Evolutionary conservation across 163 green algal genomes (phyloP), one percentile per base, ranked within the genome.

Genomic region (Scenedesmus sp.): DNA sequence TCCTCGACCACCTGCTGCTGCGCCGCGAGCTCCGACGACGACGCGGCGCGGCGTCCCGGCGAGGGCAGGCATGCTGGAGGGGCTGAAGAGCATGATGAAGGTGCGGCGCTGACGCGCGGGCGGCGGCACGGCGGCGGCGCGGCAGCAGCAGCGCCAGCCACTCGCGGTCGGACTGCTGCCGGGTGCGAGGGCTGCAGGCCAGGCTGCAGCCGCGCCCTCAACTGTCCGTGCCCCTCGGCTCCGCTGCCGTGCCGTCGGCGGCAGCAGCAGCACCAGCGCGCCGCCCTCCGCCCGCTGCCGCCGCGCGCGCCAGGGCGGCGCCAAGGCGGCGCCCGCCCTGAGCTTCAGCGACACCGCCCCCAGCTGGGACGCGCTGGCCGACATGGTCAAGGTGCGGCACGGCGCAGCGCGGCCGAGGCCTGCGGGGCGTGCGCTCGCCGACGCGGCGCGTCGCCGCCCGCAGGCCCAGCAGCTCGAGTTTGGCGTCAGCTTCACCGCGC

Each of bases 321-420:
- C 33, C 17, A 26, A 51, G 31, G 29, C 31, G 31, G 33, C 48
- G 39, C 11, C 48, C 0, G 57, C 57, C 22, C 20, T 83, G 54
- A 54, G 33, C 64, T 93, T 93, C 45, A 24, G 56, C 29, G 86
- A 93, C 80, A 92, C 57, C 42, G 90, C 86, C 0, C 85, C 85
- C 17, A 78, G 60, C 13, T 94, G 90, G 90, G 83, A 88, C 14
- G 78, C 85, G 47, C 83, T 94, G 28, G 33, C 72, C 17, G 36
- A 77, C 4, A 77, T 88, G 36, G 86, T 93, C 44, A 71, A 80
- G 64, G 64, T 74, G 5, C 56, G 82, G 63, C 66, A 82, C 13
- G 20, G 56, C 24, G 29, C 73, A 31, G 69, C 88, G 24, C 34
- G 73, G 0, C 75, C 50, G 28, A 34, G 63, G 4, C 26, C 78